phyloP scores from a whole-genome alignment of 345 rosid species.

The Microcos paniculata region DNA sequence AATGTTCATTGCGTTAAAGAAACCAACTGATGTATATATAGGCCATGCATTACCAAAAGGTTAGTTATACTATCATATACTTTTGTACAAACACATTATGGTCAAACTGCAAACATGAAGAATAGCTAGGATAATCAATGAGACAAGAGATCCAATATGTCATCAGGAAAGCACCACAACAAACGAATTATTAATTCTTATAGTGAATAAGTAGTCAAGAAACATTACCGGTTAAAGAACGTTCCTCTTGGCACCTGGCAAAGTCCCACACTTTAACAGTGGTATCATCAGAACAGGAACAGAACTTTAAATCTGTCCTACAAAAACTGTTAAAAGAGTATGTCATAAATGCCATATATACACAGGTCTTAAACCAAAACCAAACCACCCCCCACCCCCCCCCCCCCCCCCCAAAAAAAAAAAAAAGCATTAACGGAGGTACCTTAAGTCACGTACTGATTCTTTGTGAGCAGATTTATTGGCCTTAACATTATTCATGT shows the following conservation, averaged over 20 bases:
- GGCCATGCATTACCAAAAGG: background rate
- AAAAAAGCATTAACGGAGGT: background rate
- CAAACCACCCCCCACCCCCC: no score
- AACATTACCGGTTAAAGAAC: conserved; percentile 90
- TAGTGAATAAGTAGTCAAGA: conserved; percentile 15
- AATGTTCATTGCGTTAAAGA: background rate
- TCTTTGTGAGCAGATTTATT: conserved; percentile 96
- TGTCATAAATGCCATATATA: conserved; percentile 16
- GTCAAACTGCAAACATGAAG: background rate
- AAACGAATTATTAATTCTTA: no score
- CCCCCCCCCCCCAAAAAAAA: no score
- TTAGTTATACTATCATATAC: background rate
- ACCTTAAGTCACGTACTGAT: conserved; percentile 93
- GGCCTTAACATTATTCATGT: conserved; percentile 96
- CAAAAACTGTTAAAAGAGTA: conserved; percentile 70
- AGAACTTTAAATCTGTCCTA: conserved; percentile 96
- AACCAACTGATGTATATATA: background rate
- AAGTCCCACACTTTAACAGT: conserved; percentile 99
- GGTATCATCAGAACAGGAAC: conserved; percentile 97
- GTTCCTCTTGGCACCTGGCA: conserved; percentile 90
- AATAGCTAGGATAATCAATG: background rate
- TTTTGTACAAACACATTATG: no score
- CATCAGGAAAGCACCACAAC: background rate
- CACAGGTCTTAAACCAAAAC: background rate
- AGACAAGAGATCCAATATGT: background rate